Percentiles rank a stretch among this genome's conserved stretches.
Evolutionary conservation across 1,284 basidiomycete genomes (phyloP).

Genomic region (Cystobasidium sp.): DNA sequence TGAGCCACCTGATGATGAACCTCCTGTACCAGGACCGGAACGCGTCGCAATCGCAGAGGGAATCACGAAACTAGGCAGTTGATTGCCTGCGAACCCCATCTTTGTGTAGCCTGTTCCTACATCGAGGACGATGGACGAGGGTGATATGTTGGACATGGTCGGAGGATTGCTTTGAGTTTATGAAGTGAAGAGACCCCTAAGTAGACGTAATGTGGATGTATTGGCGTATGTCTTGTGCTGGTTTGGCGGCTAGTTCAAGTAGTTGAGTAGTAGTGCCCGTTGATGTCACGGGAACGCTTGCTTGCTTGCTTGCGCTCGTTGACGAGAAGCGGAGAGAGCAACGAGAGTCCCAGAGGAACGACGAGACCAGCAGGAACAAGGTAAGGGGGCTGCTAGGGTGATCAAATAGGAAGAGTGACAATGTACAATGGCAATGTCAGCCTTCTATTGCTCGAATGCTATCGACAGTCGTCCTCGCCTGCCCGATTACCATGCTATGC

Average conservation of each 20-base stretch:
- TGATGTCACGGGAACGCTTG: conserved; percentile 30
- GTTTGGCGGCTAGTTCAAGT: background rate
- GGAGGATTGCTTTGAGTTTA: background rate
- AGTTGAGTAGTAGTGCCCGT: background rate
- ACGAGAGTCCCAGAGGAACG: background rate
- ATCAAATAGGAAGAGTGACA: no score
- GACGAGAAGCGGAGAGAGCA: background rate
- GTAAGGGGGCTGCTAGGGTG: background rate
- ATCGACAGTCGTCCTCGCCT: no score
- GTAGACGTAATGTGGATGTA: background rate
- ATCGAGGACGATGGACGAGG: conserved; percentile 44
- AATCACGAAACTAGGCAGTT: conserved; percentile 96
- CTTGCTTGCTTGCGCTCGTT: no score
- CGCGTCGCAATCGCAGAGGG: conserved; percentile 94
- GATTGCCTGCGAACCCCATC: conserved; percentile 98
- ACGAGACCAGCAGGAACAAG: background rate
- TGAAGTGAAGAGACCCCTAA: background rate
- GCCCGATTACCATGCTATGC: no score
- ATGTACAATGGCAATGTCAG: no score
- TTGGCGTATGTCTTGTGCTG: background rate
- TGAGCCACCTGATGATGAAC: conserved; percentile 65
- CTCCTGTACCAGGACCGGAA: conserved; percentile 40
- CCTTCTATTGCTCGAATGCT: no score
- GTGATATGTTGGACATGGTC: conserved; percentile 32
- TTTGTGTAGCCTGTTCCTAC: conserved; percentile 92